A percentile compares a stretch with the other conserved stretches of the same genome.
phyloP scores from a whole-genome alignment of 805 yeast species.

The Metschnikowia aberdeeniae region DNA sequence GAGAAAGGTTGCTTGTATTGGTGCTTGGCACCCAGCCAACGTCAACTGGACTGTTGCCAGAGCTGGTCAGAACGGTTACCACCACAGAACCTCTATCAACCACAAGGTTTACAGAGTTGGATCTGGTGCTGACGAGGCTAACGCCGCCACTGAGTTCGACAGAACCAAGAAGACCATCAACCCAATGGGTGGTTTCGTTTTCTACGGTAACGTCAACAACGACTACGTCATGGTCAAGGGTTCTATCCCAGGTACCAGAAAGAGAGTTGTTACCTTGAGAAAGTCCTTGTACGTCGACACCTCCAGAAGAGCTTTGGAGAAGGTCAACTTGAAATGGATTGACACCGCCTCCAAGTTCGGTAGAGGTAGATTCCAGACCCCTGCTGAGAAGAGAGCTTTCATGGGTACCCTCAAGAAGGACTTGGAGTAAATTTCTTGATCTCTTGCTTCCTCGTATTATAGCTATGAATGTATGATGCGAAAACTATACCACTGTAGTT shows the following conservation, averaged over 20 bases:
- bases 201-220: conserved; percentile 97
- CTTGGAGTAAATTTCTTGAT: conserved; percentile 42
- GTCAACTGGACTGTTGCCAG: conserved; percentile 99
- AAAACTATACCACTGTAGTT: background rate
- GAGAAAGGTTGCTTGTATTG: conserved; percentile 99
- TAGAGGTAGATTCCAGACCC: conserved; percentile 99
- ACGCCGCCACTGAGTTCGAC: conserved; percentile 96
- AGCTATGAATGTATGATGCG: conserved; percentile 16
- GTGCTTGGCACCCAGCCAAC: conserved; percentile 99
- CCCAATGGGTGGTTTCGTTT: conserved; percentile 99
- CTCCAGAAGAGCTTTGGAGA: conserved; percentile 94
- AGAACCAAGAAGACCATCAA: conserved; percentile 99
- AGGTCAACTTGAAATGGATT: conserved; percentile 97
- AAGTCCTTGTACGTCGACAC: conserved; percentile 97
- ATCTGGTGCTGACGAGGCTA: conserved; percentile 89
- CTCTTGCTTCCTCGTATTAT: conserved; percentile 5
- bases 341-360: conserved; percentile 99
- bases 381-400: conserved; percentile 99
- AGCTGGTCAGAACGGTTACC: conserved; percentile 99
- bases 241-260: conserved; percentile 99
- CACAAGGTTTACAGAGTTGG: conserved; percentile 99
- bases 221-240: conserved; percentile 98
- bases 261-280: conserved; percentile 99
- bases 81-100: conserved; percentile 99
- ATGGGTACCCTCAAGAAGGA: conserved; percentile 99